phyloP scores from a whole-genome alignment of 1,139 yeast species.

The Taphrina pruni region DNA sequence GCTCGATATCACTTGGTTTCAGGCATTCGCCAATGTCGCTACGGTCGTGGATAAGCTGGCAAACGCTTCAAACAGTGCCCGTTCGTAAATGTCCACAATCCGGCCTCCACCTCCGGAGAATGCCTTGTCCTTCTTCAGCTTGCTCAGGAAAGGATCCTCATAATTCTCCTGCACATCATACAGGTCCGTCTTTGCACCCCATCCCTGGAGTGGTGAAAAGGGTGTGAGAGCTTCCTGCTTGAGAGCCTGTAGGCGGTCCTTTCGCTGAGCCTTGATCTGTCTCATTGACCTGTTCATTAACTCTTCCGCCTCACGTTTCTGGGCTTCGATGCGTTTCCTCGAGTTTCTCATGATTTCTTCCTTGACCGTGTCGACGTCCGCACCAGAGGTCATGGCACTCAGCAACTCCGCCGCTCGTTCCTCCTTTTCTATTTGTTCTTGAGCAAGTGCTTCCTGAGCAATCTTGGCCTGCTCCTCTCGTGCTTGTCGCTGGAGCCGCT shows the following conservation, averaged over 20 bases:
- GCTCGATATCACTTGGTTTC: not conserved
- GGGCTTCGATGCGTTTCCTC: conserved; percentile 62
- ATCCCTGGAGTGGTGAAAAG: conserved; percentile 94
- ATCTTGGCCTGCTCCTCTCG: conserved; percentile 53
- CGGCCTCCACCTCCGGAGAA: conserved; percentile 88
- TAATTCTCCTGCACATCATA: conserved; percentile 59
- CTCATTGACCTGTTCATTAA: conserved; percentile 51
- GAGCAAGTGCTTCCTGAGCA: conserved; percentile 52
- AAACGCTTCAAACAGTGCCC: conserved; percentile 86
- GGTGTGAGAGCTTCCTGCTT: conserved; percentile 60
- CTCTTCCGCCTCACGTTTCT: conserved; percentile 57
- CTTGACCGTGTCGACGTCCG: conserved; percentile 59
- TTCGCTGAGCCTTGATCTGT: conserved; percentile 23
- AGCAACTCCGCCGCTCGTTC: conserved; percentile 72
- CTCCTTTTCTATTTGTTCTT: conserved; percentile 52
- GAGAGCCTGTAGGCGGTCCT: conserved; percentile 54
- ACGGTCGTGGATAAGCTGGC: conserved; percentile 62
- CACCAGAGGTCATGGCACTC: conserved; percentile 64
- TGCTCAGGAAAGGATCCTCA: conserved; percentile 64
- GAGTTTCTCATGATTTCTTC: conserved; percentile 67
- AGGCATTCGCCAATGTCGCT: not conserved
- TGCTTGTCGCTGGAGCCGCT: conserved; percentile 70
- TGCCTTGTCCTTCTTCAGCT: conserved; percentile 67
- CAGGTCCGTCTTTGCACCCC: conserved; percentile 64
- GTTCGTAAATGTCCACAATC: conserved; percentile 68